phyloP scores from a whole-genome alignment of 1,139 yeast species.

The Saccharomycopsis crataegensis region DNA sequence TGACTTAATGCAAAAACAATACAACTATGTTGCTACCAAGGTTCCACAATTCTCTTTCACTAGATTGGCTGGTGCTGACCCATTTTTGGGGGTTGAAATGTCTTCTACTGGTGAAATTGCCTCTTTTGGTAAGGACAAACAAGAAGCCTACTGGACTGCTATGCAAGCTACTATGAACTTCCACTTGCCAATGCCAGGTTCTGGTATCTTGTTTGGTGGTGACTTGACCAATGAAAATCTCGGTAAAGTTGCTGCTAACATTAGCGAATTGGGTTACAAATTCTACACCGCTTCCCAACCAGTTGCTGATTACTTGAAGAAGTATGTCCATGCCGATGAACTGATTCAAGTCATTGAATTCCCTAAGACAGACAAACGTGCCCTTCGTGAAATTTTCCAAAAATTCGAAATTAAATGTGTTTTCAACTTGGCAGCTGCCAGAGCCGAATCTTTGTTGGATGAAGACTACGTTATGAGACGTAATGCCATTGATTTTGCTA shows the following conservation, averaged over 20 bases:
- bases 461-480: conserved; percentile 97
- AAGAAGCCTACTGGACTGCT: conserved; percentile 97
- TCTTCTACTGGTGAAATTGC: conserved; percentile 98
- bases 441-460: conserved; percentile 80
- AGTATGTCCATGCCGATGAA: conserved; percentile 31
- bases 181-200: conserved; percentile 83
- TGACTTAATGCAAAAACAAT: conserved; percentile 58
- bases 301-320: conserved; percentile 60
- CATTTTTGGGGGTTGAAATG: conserved; percentile 98
- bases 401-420: conserved; percentile 77
- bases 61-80: conserved; percentile 97
- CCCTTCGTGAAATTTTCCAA: conserved; percentile 85
- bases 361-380: conserved; percentile 77
- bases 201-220: conserved; percentile 90
- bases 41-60: conserved; percentile 98
- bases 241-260: conserved; percentile 62
- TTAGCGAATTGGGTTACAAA: conserved; percentile 73
- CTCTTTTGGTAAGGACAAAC: conserved; percentile 77
- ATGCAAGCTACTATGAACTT: conserved; percentile 96
- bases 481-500: conserved; percentile 95
- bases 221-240: conserved; percentile 67
- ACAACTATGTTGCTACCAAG: conserved; percentile 84
- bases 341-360: conserved; percentile 67
- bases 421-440: conserved; percentile 81
- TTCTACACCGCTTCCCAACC: conserved; percentile 68